Evolutionary conservation across 805 yeast species (phyloP).

Genomic region (Metschnikowia cerradonensis): DNA sequence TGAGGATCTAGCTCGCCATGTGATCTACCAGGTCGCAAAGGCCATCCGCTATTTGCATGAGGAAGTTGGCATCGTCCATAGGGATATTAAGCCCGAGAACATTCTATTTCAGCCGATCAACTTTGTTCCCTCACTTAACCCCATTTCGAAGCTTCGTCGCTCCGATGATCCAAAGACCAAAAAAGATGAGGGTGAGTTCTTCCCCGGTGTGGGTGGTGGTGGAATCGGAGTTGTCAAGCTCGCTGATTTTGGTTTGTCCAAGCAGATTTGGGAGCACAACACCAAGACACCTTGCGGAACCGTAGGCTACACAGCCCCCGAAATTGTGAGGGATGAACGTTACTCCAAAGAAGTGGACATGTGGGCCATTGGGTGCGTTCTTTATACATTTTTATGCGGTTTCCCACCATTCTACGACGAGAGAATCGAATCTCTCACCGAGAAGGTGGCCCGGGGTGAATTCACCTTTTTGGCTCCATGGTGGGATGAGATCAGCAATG

Average conservation of each 20-base stretch:
- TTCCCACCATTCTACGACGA: slow-evolving; percentile 77
- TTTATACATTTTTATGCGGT: slow-evolving; percentile 66
- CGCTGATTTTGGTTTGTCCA: slow-evolving; percentile 70
- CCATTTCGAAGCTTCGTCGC: slow-evolving; percentile 37
- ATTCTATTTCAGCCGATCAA: slow-evolving; percentile 58
- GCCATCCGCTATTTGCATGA: slow-evolving; percentile 66
- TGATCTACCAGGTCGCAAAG: slow-evolving; percentile 65
- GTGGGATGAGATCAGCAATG: slow-evolving; percentile 80
- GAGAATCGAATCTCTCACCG: slow-evolving; percentile 56
- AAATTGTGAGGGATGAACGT: slow-evolving; percentile 50
- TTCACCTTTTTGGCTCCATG: slow-evolving; percentile 75
- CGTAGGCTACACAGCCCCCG: slow-evolving; percentile 74
- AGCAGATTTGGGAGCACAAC: slow-evolving; percentile 38
- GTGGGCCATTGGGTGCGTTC: slow-evolving; percentile 71
- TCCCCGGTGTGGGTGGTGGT: slow-evolving; percentile 54
- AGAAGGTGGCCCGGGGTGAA: slow-evolving; percentile 67
- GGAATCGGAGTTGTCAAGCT: slow-evolving; percentile 60
- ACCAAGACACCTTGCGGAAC: slow-evolving; percentile 76
- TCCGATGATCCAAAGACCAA: slow-evolving; percentile 56
- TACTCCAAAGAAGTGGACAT: slow-evolving; percentile 67
- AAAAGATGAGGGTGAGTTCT: slow-evolving; percentile 58
- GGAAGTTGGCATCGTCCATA: slow-evolving; percentile 62
- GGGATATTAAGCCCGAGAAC: slow-evolving; percentile 83
- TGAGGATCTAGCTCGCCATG: slow-evolving; percentile 69
- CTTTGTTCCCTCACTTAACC: slow-evolving; percentile 41